These are phyloP conservation scores for Trichoderma atrobrunneum DNA, from an alignment of 2,329 filamentous ascomycete genomes.

Conservation along the genomic window DNA sequence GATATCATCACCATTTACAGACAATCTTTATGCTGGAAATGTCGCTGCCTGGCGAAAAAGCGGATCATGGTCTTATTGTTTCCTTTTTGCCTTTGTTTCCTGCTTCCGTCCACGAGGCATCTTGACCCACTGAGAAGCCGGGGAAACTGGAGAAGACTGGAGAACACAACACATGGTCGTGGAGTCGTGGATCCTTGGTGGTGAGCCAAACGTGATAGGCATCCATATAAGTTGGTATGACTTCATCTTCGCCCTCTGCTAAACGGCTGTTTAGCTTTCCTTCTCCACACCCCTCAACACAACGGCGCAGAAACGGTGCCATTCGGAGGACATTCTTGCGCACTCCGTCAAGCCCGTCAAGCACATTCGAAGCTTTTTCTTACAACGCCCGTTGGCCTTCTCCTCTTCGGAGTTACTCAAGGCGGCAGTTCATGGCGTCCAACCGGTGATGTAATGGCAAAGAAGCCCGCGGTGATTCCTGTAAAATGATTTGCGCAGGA, in stretches of 20 bases:
- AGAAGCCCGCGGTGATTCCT: background rate
- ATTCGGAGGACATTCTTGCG: no score
- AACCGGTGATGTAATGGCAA: conserved; percentile 17
- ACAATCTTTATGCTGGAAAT: background rate
- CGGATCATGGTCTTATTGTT: background rate
- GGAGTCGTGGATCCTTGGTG: background rate
- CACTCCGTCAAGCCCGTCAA: no score
- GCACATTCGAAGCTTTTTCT: background rate
- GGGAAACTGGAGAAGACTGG: conserved; percentile 5
- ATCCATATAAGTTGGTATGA: background rate
- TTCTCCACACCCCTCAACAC: background rate
- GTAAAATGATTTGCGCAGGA: background rate
- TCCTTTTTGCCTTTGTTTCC: background rate
- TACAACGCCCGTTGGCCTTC: background rate
- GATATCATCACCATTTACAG: background rate
- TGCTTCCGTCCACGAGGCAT: conserved; percentile 8
- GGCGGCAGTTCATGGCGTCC: background rate
- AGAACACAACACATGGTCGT: background rate
- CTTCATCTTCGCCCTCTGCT: conserved; percentile 1
- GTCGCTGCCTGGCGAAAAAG: conserved; percentile 14
- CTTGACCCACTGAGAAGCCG: background rate
- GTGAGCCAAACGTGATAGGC: background rate
- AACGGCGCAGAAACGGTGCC: background rate
- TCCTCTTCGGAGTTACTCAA: background rate
- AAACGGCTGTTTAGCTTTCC: background rate